Conservation (phyloP, 2,329 filamentous ascomycete species). For the Colletotrichum sp. region DNA sequence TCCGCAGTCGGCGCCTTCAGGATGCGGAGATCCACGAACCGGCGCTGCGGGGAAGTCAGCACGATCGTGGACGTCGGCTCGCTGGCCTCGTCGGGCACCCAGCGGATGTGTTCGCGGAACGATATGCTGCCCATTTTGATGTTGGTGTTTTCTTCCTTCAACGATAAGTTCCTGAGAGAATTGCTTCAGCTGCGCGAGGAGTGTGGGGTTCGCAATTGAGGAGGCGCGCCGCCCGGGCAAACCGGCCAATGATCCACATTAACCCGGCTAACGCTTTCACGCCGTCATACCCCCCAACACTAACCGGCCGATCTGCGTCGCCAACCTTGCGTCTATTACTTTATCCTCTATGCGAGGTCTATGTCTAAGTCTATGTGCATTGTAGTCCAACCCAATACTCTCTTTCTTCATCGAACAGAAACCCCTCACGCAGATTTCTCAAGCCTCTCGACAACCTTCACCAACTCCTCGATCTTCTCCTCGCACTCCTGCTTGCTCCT, state of each 20-base stretch:
- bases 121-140: conserved; percentile 56
- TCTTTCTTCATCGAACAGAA: background rate
- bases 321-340: background rate
- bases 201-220: background rate
- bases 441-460: conserved; percentile 12
- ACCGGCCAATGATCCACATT: conserved; percentile 3
- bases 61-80: conserved; percentile 71
- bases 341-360: background rate
- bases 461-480: conserved; percentile 18
- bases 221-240: background rate
- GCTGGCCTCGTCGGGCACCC: conserved; percentile 53
- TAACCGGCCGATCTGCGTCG: background rate
- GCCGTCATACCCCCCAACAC: background rate
- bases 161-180: background rate
- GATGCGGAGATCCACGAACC: conserved; percentile 68
- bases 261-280: background rate
- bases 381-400: background rate
- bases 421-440: background rate
- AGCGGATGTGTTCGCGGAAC: conserved; percentile 62
- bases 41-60: conserved; percentile 60
- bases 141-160: background rate
- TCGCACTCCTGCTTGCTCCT: conserved; percentile 22
- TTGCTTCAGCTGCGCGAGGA: background rate
- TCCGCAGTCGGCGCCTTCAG: conserved; percentile 25
- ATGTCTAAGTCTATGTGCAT: conserved; percentile 8